These are phyloP conservation scores for Colletotrichum horii DNA, from an alignment of 2,329 filamentous ascomycete species.

Conservation along the genomic window DNA sequence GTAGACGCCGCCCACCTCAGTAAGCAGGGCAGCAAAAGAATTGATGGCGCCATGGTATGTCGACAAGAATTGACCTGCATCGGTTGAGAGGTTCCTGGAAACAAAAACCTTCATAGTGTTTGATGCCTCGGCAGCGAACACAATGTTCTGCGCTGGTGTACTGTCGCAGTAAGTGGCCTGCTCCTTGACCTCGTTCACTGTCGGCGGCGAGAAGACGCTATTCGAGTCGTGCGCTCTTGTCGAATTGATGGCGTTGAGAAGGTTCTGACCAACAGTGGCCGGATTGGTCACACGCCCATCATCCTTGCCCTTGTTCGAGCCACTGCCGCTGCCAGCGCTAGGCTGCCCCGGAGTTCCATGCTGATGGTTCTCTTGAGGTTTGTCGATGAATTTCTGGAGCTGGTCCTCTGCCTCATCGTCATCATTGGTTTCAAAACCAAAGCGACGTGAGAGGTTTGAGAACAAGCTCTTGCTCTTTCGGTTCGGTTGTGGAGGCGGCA, in stretches of 20 bases:
- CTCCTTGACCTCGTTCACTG: slow-evolving; percentile 77
- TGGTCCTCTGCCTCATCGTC: slow-evolving; percentile 46
- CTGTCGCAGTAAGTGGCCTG: slow-evolving; percentile 87
- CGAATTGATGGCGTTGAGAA: slow-evolving; percentile 79
- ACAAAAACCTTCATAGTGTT: slow-evolving; percentile 79
- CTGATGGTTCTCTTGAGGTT: slow-evolving; percentile 25
- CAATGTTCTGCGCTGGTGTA: slow-evolving; percentile 74
- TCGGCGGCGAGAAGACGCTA: slow-evolving; percentile 73
- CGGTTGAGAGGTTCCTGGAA: slow-evolving; percentile 54
- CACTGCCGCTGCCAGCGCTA: background rate
- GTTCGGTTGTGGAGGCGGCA: slow-evolving; percentile 34
- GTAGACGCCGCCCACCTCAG: slow-evolving; percentile 76
- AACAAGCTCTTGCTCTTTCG: slow-evolving; percentile 65
- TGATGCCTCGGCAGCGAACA: slow-evolving; percentile 71
- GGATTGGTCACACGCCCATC: slow-evolving; percentile 64
- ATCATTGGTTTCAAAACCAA: slow-evolving; percentile 67
- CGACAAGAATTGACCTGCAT: slow-evolving; percentile 63
- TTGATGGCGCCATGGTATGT: slow-evolving; percentile 68
- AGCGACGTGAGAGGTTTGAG: slow-evolving; percentile 68
- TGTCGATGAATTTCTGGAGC: slow-evolving; percentile 51
- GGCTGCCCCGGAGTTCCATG: background rate
- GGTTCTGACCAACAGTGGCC: slow-evolving; percentile 68
- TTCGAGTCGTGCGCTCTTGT: slow-evolving; percentile 79
- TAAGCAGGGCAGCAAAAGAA: slow-evolving; percentile 71
- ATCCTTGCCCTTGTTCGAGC: slow-evolving; percentile 36